A percentile compares a stretch with the other conserved stretches of the same genome.
phyloP scores from a whole-genome alignment of 202 grass and related monocot species.

The Eragrostis tef region DNA sequence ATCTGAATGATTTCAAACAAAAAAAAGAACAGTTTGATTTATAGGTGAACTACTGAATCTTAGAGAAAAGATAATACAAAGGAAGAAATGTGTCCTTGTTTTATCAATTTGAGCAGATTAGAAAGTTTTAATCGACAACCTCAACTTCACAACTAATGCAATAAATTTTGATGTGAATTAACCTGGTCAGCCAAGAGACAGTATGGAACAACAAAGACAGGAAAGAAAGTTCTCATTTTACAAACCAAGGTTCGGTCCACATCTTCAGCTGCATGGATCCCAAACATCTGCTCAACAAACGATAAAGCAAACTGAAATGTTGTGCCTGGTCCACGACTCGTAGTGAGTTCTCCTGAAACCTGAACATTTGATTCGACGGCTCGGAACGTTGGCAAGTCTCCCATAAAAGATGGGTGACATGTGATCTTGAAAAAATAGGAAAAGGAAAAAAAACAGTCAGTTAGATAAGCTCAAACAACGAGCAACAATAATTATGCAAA shows the following conservation, averaged over 20 bases:
- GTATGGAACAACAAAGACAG: background rate
- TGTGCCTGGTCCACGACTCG: conserved; percentile 86
- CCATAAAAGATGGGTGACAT: conserved; percentile 88
- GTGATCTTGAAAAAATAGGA: conserved; percentile 65
- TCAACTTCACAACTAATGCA: background rate
- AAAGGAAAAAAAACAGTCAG: conserved; percentile 22
- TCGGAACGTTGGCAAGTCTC: conserved; percentile 80
- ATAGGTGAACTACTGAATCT: background rate
- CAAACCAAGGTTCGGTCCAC: conserved; percentile 65
- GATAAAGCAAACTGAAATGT: conserved; percentile 80
- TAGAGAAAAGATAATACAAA: background rate
- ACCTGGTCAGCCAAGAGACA: conserved; percentile 7
- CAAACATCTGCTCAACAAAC: conserved; percentile 89
- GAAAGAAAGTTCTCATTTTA: conserved; percentile 23
- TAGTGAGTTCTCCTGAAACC: conserved; percentile 85
- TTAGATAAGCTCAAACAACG: conserved; percentile 1
- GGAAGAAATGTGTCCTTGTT: background rate
- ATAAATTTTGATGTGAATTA: conserved; percentile 26
- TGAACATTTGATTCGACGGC: conserved; percentile 83
- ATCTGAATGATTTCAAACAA: background rate
- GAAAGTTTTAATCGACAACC: background rate
- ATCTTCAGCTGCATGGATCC: conserved; percentile 59
- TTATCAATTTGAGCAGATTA: background rate
- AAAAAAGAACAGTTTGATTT: conserved; percentile 2
- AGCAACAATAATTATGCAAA: conserved; percentile 28